A percentile compares a stretch with the other conserved stretches of the same genome.
Evolutionary conservation across 2,329 filamentous ascomycete genomes (phyloP).

Genomic region (Leptoxyphium fumago): DNA sequence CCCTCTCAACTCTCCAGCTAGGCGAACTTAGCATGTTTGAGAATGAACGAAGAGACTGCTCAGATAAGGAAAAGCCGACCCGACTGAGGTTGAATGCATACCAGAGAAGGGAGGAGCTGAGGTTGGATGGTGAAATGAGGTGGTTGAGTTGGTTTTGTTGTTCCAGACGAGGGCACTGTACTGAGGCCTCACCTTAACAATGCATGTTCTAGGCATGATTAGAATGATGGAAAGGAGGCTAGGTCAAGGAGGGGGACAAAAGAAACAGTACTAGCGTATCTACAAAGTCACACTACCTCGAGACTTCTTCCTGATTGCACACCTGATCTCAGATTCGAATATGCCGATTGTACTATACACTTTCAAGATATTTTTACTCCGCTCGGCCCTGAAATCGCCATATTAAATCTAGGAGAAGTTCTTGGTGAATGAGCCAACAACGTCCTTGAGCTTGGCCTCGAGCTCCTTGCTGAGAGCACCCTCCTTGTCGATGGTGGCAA

Average conservation of each 20-base stretch:
- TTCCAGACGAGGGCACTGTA: no score
- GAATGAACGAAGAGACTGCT: no score
- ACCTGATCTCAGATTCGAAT: neutral
- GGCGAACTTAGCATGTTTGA: no score
- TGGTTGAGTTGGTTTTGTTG: no score
- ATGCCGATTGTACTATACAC: neutral
- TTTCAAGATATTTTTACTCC: neutral
- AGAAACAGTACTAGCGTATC: constrained; percentile 6
- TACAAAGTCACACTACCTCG: constrained; percentile 2
- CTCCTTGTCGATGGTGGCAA: constrained; percentile 86
- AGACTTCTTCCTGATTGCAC: neutral
- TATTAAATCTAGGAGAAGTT: constrained; percentile 48
- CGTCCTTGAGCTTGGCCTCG: constrained; percentile 67
- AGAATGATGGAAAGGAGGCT: neutral
- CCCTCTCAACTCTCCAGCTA: no score
- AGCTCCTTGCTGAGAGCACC: constrained; percentile 90
- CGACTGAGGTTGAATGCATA: no score
- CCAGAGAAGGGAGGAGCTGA: no score
- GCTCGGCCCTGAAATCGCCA: constrained; percentile 1
- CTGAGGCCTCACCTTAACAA: no score
- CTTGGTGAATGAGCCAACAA: constrained; percentile 76
- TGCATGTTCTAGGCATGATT: neutral
- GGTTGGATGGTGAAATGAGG: no score
- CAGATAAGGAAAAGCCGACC: no score
- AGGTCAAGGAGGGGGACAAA: constrained; percentile 1